These are phyloP conservation scores for Jackrogersella multiformis DNA, from an alignment of 495 filamentous ascomycete genomes.

Conservation along the genomic window DNA sequence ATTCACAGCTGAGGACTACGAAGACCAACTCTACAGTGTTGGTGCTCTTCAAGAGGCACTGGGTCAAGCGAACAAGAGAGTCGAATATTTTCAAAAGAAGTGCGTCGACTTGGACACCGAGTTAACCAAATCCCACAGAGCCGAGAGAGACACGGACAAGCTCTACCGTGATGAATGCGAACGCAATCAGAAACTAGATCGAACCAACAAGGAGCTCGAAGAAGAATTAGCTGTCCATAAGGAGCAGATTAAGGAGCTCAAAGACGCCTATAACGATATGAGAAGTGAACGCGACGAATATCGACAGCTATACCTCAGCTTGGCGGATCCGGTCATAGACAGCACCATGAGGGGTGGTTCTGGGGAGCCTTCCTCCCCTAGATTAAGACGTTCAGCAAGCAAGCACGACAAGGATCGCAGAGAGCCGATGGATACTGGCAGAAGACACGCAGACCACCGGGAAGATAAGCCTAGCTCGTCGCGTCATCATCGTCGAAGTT, in stretches of 20 bases:
- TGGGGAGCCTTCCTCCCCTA: conserved; percentile 29
- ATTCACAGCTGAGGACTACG: conserved; percentile 46
- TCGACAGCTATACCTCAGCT: conserved; percentile 21
- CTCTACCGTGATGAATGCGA: conserved; percentile 40
- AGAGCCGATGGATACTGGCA: conserved; percentile 29
- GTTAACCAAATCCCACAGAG: conserved; percentile 33
- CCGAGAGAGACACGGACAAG: conserved; percentile 21
- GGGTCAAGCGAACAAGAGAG: conserved; percentile 40
- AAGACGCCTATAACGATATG: conserved; percentile 3
- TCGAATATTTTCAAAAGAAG: conserved; percentile 40
- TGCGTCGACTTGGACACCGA: conserved; percentile 38
- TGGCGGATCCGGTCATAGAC: conserved; percentile 23
- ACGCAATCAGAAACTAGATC: conserved; percentile 22
- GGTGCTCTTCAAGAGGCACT: conserved; percentile 45
- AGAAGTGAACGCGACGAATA: conserved; percentile 29
- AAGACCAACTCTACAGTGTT: conserved; percentile 44
- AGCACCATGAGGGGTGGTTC: conserved; percentile 33
- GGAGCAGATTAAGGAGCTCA: conserved; percentile 25
- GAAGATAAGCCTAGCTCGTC: conserved; percentile 25
- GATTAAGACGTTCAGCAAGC: conserved; percentile 25
- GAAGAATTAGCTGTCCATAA: conserved; percentile 14
- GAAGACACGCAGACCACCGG: conserved; percentile 21
- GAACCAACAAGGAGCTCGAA: conserved; percentile 29
- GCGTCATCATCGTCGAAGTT: conserved; percentile 32
- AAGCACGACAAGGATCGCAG: conserved; percentile 28